phyloP scores from a whole-genome alignment of 441 rosid species.

The Omphalea diandra region DNA sequence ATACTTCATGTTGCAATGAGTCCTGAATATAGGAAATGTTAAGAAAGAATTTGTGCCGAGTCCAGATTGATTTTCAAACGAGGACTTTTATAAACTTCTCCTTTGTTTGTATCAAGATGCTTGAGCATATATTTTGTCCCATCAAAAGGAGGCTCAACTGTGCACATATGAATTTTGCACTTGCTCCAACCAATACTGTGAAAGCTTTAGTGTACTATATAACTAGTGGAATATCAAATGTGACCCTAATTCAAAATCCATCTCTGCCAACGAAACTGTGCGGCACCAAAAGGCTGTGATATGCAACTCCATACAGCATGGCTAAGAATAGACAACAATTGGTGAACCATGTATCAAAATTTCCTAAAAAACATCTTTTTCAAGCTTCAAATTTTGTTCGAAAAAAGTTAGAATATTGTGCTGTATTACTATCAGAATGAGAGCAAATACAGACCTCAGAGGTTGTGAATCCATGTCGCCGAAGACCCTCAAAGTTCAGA shows the following conservation, averaged over 20 bases:
- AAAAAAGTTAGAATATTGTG: too few species aligned
- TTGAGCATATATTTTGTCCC: background rate
- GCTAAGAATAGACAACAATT: background rate
- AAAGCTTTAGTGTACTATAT: background rate
- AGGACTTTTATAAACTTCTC: background rate
- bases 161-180: background rate
- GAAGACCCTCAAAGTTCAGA: slow-evolving; percentile 85
- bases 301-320: background rate
- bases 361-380: background rate
- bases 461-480: slow-evolving; percentile 63
- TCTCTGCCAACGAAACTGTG: background rate
- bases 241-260: background rate
- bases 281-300: background rate
- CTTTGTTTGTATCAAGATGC: background rate
- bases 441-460: slow-evolving; percentile 51
- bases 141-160: background rate
- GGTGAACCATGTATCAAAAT: background rate
- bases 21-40: too few species aligned
- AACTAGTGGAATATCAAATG: slow-evolving; percentile 1
- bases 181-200: background rate
- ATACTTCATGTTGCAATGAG: too few species aligned
- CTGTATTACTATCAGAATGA: slow-evolving; percentile 6
- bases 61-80: too few species aligned
- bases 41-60: too few species aligned
- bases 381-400: background rate